Base-by-base conservation (phyloP, 2,329 filamentous ascomycete genomes). In the Orbilia oligospora region DNA sequence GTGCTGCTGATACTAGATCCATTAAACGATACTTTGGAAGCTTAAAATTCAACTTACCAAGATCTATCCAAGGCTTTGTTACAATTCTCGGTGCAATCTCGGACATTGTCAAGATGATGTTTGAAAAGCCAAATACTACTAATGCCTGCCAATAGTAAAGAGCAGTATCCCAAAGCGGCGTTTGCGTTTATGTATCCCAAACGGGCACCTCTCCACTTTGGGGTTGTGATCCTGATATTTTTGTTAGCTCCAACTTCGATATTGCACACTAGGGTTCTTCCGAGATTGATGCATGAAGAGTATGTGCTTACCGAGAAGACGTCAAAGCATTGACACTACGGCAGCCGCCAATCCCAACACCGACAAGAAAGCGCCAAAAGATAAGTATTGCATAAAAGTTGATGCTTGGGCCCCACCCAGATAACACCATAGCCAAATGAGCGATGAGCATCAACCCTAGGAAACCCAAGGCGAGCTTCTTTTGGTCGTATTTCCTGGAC, bases 341-440 rank as follows among this genome's bases (percentile, higher is more conserved):
- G 83, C 92, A 90, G 16, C 88, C 90, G n/a, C 90, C 89, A 38
- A 91, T 90, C 0, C 89, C 89, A 38, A 87, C 84, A 0, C 87
- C 87, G 46, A 87, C 85, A 22, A 87, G 80, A 46, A 86, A 83
- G 72, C 87, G 84, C 86, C 86, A 88, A 82, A 85, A 85, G 22
- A 87, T 82, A 36, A 88, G 79, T 85, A 86, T 86, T 0, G 82
- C 84, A 76, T 85, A 84, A 12, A 87, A 82, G 46, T 83, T 84
- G 84, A 87, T 87, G 48, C 84, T 85, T n/a, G 81, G 81, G 24
- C 85, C 75, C n/a, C 81, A 81, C 0, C 87, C 87, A 0, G 82
- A 83, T 0, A 87, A 86, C 6, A 84, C 83, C 83, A 86, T 85
- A 4, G 86, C 86, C 10, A 88, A 81, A 0, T 86, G 87, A 0